A percentile compares a stretch with the other conserved stretches of the same genome.
Evolutionary conservation across 495 filamentous ascomycete species (phyloP).

Genomic region (Bryoglossum gracile): DNA sequence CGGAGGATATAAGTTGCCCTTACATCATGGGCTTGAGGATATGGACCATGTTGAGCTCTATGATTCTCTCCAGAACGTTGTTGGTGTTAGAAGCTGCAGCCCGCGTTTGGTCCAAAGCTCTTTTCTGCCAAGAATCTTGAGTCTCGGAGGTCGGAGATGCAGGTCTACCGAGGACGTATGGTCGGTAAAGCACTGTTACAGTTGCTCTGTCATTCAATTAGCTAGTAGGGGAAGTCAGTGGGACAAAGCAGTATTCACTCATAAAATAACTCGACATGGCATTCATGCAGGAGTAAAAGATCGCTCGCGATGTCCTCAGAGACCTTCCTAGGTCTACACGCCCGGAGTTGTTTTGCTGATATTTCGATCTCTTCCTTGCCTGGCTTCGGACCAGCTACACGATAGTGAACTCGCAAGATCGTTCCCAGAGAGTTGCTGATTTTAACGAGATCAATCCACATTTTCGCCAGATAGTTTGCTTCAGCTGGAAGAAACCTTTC

Average conservation of each 20-base stretch:
- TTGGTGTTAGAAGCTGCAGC: constrained; percentile 33
- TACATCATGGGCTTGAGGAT: constrained; percentile 34
- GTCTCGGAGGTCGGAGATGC: neutral
- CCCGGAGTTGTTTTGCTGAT: constrained; percentile 8
- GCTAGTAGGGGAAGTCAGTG: neutral
- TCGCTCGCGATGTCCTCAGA: neutral
- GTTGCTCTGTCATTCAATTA: constrained; percentile 6
- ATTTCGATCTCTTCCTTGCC: constrained; percentile 6
- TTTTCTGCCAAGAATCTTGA: neutral
- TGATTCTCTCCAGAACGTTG: constrained; percentile 27
- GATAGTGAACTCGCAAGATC: constrained; percentile 16
- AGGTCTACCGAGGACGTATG: constrained; percentile 12
- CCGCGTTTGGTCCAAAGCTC: constrained; percentile 17
- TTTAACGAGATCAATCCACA: constrained; percentile 18
- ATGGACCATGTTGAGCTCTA: constrained; percentile 27
- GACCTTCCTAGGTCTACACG: neutral
- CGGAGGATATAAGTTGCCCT: constrained; percentile 4
- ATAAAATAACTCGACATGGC: constrained; percentile 15
- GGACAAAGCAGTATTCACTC: constrained; percentile 5
- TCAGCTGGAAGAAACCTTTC: constrained; percentile 11
- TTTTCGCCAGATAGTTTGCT: constrained; percentile 4
- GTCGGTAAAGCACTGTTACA: constrained; percentile 13
- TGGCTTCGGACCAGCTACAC: constrained; percentile 8
- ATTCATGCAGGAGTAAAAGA: constrained; percentile 4
- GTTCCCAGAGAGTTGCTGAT: constrained; percentile 13